A percentile compares a stretch with the other conserved stretches of the same genome.
Evolutionary conservation across 306 rosid genomes (phyloP).

Genomic region (Castanopsis chinensis): DNA sequence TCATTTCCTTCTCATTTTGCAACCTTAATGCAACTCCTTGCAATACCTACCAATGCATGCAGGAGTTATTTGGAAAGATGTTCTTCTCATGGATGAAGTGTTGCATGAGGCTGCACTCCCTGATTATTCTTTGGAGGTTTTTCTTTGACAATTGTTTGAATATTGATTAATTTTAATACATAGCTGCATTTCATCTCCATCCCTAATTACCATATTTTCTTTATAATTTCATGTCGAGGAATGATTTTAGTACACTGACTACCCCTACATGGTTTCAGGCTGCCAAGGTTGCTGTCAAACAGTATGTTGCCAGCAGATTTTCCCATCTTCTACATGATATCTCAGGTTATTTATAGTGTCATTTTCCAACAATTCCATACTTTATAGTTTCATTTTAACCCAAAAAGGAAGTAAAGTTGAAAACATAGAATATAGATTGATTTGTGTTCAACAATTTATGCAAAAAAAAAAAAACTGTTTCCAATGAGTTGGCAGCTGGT

Average conservation of each 20-base stretch:
- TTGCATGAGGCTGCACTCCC: conserved; percentile 64
- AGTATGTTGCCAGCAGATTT: conserved; percentile 49
- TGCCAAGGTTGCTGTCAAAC: conserved; percentile 48
- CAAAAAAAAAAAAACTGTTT: not conserved
- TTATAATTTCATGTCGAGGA: conserved; percentile 6
- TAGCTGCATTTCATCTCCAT: not conserved
- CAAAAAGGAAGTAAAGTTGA: conserved; percentile 13
- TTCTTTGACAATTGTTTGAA: conserved; percentile 13
- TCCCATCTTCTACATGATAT: conserved; percentile 65
- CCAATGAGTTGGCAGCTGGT: conserved; percentile 14
- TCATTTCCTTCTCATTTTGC: not conserved
- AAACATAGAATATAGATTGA: not conserved
- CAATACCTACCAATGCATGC: conserved; percentile 22
- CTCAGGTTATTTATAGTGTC: conserved; percentile 49
- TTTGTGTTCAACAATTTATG: too few relatives aligned
- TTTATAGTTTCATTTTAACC: conserved; percentile 17
- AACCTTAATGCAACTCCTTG: conserved; percentile 11
- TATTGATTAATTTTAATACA: conserved; percentile 16
- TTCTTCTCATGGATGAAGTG: conserved; percentile 67
- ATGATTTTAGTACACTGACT: conserved; percentile 9
- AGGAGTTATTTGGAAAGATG: conserved; percentile 72
- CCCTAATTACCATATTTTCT: conserved; percentile 10
- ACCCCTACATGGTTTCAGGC: conserved; percentile 44
- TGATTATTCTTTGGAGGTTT: conserved; percentile 67
- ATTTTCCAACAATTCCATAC: conserved; percentile 18